These are phyloP conservation scores for Pythium dissimile DNA, from an alignment of 352 stramenopile genomes.

Conservation along the genomic window DNA sequence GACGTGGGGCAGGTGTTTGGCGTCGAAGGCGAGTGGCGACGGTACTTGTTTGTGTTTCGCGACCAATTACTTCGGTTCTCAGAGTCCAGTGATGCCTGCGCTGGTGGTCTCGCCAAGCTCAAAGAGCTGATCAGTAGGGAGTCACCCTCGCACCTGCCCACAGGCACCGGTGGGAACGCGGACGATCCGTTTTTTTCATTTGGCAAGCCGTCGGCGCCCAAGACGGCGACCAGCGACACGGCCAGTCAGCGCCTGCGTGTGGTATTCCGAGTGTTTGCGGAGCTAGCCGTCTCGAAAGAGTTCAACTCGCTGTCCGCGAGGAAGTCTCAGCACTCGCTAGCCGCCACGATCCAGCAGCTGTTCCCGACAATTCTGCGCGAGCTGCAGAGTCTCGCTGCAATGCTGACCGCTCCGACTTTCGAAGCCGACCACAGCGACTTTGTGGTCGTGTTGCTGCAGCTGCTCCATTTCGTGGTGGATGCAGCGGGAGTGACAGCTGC, in stretches of 20 bases:
- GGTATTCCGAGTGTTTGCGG: constrained; percentile 47
- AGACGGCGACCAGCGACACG: neutral
- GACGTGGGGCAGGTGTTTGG: constrained; percentile 25
- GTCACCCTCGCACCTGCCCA: neutral
- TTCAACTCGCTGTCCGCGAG: constrained; percentile 33
- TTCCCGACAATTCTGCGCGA: constrained; percentile 35
- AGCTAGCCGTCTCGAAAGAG: constrained; percentile 51
- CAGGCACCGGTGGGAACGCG: no score
- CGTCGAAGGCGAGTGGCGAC: constrained; percentile 41
- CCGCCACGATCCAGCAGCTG: constrained; percentile 32
- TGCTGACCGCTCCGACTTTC: constrained; percentile 13
- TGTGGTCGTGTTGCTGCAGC: constrained; percentile 41
- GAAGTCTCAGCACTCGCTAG: constrained; percentile 33
- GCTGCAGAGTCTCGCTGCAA: constrained; percentile 28
- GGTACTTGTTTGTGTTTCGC: constrained; percentile 53
- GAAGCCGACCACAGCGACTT: constrained; percentile 30
- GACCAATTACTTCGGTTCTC: constrained; percentile 46
- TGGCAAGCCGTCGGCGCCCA: neutral
- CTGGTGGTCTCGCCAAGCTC: constrained; percentile 28
- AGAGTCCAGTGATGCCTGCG: constrained; percentile 18
- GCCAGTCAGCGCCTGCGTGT: constrained; percentile 25
- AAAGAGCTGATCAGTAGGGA: constrained; percentile 25
- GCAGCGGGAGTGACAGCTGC: neutral
- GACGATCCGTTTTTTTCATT: constrained; percentile 17
- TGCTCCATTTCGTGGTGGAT: constrained; percentile 43